Evolutionary conservation across 2,329 filamentous ascomycete genomes (phyloP), one percentile per base, ranked within the genome.

Genomic region (Herpotrichia juniperi): DNA sequence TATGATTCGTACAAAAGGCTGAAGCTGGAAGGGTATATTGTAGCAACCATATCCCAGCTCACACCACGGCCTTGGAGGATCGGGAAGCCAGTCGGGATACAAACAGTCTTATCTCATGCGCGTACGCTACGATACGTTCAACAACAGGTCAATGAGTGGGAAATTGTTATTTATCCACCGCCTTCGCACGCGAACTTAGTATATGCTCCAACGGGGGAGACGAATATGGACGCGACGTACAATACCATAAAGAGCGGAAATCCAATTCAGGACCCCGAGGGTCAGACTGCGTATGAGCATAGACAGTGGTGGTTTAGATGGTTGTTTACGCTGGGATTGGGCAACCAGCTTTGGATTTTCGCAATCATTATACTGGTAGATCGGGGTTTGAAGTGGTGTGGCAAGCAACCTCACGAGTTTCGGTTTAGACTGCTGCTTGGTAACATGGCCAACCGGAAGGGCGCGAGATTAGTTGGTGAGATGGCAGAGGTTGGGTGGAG

Each of bases 101-200:
- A 48, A 24, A 46, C 46, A 8, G n/a, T 46, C 12, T 2, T 25
- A 2, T 32, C 45, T 16, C 46, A 46, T 16, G 51, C 46, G 10
- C 17, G 22, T 8, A 11, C 46, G 12, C n/a, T 53, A 7, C 39
- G 34, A 16, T 30, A 7, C 6, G 49, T 28, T 22, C 46, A 49
- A 17, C 22, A 17, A 11, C 51, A 53, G 22, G 40, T 53, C 14
- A 14, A 26, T 14, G 45, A 49, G 11, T 53, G 51, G 51, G 51
- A 53, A 30, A 22, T 19, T 2, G 34, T 50, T 16, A 14, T 49
- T 12, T n/a, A n/a, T n/a, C n/a, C n/a, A n/a, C 30, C 24, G 14
- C 30, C 32, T 8, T 19, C 17, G 14, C 4, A 24, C 12, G 16
- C 40, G 16, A 30, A 16, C 3, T 21, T 17, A 10, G 42, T 40